Percentiles rank a stretch among this genome's conserved stretches.
phyloP scores from a whole-genome alignment of 306 rosid genomes.

The Senna tora region DNA sequence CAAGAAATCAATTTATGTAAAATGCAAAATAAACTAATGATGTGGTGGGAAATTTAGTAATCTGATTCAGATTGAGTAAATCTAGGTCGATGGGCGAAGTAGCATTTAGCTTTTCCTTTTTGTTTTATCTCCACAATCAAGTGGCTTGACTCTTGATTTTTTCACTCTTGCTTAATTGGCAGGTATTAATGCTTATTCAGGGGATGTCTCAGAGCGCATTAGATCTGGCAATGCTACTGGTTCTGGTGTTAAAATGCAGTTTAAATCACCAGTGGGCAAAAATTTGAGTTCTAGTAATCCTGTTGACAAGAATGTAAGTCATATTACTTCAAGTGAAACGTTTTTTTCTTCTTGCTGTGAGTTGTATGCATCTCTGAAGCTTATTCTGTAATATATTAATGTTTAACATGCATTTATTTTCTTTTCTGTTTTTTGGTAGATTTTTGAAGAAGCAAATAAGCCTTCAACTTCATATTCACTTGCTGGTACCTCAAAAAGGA shows the following conservation, averaged over 20 bases:
- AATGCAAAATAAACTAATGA: constrained; percentile 6
- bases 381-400: constrained; percentile 10
- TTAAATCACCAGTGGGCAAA: constrained; percentile 61
- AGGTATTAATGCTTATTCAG: constrained; percentile 48
- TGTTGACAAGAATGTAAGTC: constrained; percentile 75
- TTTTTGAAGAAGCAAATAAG: constrained; percentile 56
- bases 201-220: constrained; percentile 63
- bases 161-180: constrained; percentile 36
- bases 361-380: constrained; percentile 18
- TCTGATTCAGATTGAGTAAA: constrained; percentile 5
- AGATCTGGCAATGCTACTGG: constrained; percentile 60
- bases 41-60: background rate
- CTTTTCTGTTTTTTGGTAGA: constrained; percentile 39
- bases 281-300: constrained; percentile 63
- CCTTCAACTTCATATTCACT: constrained; percentile 66
- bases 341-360: background rate
- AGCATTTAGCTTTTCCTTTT: constrained; percentile 18
- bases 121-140: background rate
- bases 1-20: constrained; percentile 1
- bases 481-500: constrained; percentile 68
- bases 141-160: background rate
- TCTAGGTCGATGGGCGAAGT: constrained; percentile 19
- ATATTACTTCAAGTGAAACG: background rate
- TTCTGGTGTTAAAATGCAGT: constrained; percentile 71
- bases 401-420: constrained; percentile 30